These are phyloP conservation scores for Taiozyma onychis DNA, from an alignment of 1,139 yeast species.

Conservation along the genomic window DNA sequence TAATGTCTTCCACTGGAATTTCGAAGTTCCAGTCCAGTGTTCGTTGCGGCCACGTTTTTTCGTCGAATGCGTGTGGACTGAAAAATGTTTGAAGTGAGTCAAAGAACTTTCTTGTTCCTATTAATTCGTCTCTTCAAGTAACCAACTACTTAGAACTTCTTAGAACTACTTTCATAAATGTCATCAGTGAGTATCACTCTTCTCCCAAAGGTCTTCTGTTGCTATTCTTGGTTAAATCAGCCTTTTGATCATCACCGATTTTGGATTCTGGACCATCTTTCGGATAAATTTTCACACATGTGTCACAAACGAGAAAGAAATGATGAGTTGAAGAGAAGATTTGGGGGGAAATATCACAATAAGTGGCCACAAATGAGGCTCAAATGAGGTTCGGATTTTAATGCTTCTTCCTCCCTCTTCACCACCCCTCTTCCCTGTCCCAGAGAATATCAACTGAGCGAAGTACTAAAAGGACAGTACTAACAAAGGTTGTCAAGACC, in stretches of 20 bases:
- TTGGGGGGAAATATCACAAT: too few relatives aligned
- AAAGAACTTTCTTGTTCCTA: neutral
- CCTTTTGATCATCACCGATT: too few relatives aligned
- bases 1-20: too few relatives aligned
- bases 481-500: slow-evolving; percentile 3
- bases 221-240: neutral
- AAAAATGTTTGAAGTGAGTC: neutral
- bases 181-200: neutral
- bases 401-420: too few relatives aligned
- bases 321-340: too few relatives aligned
- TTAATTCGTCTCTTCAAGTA: neutral
- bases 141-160: neutral
- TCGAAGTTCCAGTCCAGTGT: neutral
- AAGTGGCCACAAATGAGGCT: neutral
- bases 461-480: neutral
- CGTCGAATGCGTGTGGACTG: neutral
- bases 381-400: too few relatives aligned
- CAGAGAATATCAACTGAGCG: neutral
- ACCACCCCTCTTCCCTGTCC: neutral
- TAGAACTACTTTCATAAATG: neutral
- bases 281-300: neutral
- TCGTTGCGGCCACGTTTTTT: neutral
- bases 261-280: neutral
- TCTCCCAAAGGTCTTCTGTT: neutral
- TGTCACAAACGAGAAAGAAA: too few relatives aligned